Percentiles rank a stretch among this genome's conserved stretches.
phyloP scores from a whole-genome alignment of 805 yeast genomes.

The Candida peoriensis region DNA sequence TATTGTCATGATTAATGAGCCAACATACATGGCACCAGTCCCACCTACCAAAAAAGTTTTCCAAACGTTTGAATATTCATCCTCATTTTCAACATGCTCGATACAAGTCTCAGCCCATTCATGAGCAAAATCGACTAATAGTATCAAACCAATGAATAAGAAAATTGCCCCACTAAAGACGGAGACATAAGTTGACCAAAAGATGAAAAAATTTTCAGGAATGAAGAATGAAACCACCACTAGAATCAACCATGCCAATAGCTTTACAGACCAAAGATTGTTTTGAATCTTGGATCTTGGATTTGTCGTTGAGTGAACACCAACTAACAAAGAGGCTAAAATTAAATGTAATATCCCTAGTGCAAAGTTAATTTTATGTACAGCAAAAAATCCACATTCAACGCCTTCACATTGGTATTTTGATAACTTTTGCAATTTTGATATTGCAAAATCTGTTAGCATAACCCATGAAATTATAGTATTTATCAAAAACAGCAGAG shows the following conservation, averaged over 20 bases:
- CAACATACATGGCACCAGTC: constrained; percentile 77
- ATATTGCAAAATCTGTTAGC: constrained; percentile 72
- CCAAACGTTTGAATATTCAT: constrained; percentile 61
- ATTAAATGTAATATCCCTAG: constrained; percentile 73
- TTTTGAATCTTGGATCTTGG: constrained; percentile 83
- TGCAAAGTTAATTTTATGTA: constrained; percentile 88
- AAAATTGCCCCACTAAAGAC: constrained; percentile 80
- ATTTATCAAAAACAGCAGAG: constrained; percentile 68
- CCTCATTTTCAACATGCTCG: constrained; percentile 82
- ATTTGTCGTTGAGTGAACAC: constrained; percentile 72
- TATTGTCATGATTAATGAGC: constrained; percentile 65
- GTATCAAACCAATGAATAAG: constrained; percentile 81
- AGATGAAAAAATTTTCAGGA: constrained; percentile 81
- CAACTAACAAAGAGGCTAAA: constrained; percentile 61
- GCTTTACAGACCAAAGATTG: constrained; percentile 84
- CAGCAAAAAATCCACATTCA: constrained; percentile 90
- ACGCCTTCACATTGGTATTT: constrained; percentile 74
- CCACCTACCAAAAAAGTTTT: constrained; percentile 78
- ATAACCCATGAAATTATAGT: constrained; percentile 90
- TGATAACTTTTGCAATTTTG: constrained; percentile 66
- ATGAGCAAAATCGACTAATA: constrained; percentile 94
- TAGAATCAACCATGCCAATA: constrained; percentile 52
- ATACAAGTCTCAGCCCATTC: constrained; percentile 98
- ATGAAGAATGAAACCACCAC: constrained; percentile 64
- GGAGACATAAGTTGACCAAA: constrained; percentile 90